Evolutionary conservation across 1,284 basidiomycete genomes (phyloP).

Genomic region (Leccinum griseonigrum): DNA sequence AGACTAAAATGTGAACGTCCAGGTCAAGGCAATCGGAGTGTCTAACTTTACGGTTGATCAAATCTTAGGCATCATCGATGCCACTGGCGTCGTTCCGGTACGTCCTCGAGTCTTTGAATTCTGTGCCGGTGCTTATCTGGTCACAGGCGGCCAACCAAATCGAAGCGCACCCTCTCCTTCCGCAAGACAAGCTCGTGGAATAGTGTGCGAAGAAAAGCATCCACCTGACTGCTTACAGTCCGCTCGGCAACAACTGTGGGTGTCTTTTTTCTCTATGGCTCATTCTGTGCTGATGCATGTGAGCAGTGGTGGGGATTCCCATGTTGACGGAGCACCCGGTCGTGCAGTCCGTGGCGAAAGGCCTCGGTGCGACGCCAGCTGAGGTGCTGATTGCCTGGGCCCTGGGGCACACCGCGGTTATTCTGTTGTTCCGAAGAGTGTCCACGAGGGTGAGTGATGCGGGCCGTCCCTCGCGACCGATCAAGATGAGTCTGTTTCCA

Average conservation of each 20-base stretch:
- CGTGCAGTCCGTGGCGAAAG: constrained; percentile 60
- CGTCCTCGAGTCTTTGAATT: not conserved
- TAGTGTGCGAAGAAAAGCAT: constrained; percentile 75
- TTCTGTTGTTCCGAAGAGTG: constrained; percentile 73
- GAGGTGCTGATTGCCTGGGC: constrained; percentile 75
- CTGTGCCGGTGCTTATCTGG: not conserved
- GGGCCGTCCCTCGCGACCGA: not conserved
- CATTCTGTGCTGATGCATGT: not conserved
- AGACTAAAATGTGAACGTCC: not conserved
- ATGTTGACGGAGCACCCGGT: constrained; percentile 62
- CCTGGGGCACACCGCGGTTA: constrained; percentile 51
- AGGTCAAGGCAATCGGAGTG: constrained; percentile 68
- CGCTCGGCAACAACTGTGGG: constrained; percentile 77
- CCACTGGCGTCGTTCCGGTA: constrained; percentile 74
- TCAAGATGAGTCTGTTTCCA: constrained; percentile 5
- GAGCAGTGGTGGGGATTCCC: constrained; percentile 50
- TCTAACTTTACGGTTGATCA: constrained; percentile 78
- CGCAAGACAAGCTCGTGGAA: constrained; percentile 65
- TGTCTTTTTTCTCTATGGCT: not conserved
- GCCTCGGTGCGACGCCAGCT: constrained; percentile 56
- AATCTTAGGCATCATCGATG: constrained; percentile 68
- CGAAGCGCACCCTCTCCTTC: constrained; percentile 79
- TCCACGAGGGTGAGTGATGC: constrained; percentile 40
- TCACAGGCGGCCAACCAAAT: constrained; percentile 72
- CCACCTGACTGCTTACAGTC: constrained; percentile 81